Percentiles rank a stretch among this genome's conserved stretches.
These are phyloP conservation scores for Zanthoxylum bungeanum DNA, from an alignment of 345 rosid genomes.

Conservation along the genomic window DNA sequence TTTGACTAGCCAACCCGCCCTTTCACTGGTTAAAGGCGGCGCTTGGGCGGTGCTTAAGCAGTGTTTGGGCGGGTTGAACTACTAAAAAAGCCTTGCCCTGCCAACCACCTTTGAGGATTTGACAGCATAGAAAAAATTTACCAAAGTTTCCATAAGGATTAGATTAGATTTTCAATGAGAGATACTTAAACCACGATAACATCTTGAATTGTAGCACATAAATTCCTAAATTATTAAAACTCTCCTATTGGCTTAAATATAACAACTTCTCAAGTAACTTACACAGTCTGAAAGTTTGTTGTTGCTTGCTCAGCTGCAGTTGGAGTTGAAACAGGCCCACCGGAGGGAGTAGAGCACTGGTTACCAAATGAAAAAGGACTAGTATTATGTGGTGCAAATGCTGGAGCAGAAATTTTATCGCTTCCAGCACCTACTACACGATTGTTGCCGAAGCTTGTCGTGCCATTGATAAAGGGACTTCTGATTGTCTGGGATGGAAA, in stretches of 20 bases:
- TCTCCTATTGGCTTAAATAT: too few species aligned
- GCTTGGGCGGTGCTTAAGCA: too few species aligned
- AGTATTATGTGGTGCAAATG: slow-evolving; percentile 15
- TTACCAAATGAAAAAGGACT: slow-evolving; percentile 17
- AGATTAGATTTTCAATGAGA: not conserved
- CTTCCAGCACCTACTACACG: slow-evolving; percentile 12
- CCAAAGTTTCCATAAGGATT: not conserved
- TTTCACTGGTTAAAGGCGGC: too few species aligned
- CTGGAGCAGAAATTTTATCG: slow-evolving; percentile 24
- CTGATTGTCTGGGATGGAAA: slow-evolving; percentile 20
- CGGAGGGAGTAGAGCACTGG: slow-evolving; percentile 13
- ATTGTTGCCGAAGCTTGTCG: slow-evolving; percentile 23
- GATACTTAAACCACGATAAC: not conserved
- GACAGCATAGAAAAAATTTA: too few species aligned
- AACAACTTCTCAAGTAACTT: slow-evolving; percentile 20
- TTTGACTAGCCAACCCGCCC: too few species aligned
- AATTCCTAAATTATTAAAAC: not conserved
- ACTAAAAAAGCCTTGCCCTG: too few species aligned
- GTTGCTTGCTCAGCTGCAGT: slow-evolving; percentile 21
- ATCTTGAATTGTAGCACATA: not conserved
- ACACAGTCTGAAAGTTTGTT: slow-evolving; percentile 22
- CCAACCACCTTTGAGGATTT: too few species aligned
- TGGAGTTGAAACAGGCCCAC: slow-evolving; percentile 16
- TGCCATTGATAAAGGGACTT: slow-evolving; percentile 20
- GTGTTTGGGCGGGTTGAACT: too few species aligned